A percentile compares a stretch with the other conserved stretches of the same genome.
Conservation (phyloP, 345 rosid species). For the Boechera stricta region DNA sequence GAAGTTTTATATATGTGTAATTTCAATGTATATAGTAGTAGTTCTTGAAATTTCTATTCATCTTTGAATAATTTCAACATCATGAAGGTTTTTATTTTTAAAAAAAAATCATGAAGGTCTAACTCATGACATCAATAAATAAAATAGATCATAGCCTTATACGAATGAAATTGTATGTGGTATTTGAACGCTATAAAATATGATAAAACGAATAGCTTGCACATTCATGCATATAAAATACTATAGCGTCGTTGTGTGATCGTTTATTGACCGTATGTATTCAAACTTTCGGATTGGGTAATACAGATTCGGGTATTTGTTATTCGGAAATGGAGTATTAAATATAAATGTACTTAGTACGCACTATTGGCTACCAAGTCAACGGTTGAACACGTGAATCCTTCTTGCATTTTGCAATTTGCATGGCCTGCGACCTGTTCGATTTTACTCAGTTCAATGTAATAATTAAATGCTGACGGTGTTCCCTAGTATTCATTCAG, state of each 20-base stretch:
- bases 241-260: neutral
- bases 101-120: too few species aligned
- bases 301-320: neutral
- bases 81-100: too few species aligned
- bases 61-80: too few species aligned
- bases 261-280: neutral
- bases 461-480: conserved; percentile 11
- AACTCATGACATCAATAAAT: too few species aligned
- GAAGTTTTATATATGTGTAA: too few species aligned
- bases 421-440: conserved; percentile 28
- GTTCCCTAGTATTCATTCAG: neutral
- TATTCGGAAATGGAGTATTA: neutral
- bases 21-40: too few species aligned
- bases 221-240: too few species aligned
- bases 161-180: neutral
- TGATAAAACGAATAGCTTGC: too few species aligned
- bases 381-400: conserved; percentile 32
- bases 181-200: neutral
- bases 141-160: neutral
- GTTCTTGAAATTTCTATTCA: too few species aligned
- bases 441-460: conserved; percentile 11
- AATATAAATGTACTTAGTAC: neutral
- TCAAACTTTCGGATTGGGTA: neutral
- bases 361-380: conserved; percentile 23
- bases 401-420: conserved; percentile 16